Evolutionary conservation across 805 yeast species (phyloP).

Genomic region (Myxozyma melibiosi): DNA sequence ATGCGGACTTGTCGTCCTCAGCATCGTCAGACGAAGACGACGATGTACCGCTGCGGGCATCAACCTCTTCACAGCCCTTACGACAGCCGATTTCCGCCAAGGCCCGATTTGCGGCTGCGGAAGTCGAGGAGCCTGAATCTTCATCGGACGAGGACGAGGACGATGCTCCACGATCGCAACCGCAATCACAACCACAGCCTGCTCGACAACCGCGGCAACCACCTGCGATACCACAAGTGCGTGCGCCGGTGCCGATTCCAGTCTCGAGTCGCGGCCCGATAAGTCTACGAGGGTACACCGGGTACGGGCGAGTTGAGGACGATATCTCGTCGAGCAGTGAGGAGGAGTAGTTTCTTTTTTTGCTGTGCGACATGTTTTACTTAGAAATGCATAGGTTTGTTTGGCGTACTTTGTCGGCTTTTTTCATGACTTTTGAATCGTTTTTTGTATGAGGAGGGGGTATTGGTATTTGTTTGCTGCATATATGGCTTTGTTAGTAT

Average conservation of each 20-base stretch:
- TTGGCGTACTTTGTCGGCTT: neutral
- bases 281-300: slow-evolving; percentile 34
- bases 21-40: slow-evolving; percentile 26
- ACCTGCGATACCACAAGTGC: neutral
- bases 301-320: slow-evolving; percentile 30
- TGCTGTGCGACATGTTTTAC: neutral
- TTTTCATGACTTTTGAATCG: neutral
- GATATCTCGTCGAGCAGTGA: slow-evolving; percentile 35
- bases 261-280: slow-evolving; percentile 25
- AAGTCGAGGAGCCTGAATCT: slow-evolving; percentile 17
- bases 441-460: neutral
- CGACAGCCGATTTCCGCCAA: slow-evolving; percentile 4
- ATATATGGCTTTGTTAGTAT: no score
- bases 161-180: neutral
- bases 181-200: neutral
- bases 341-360: slow-evolving; percentile 25
- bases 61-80: neutral
- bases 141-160: slow-evolving; percentile 30
- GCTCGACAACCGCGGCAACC: neutral
- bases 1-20: slow-evolving; percentile 2
- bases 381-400: neutral
- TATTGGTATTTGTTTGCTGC: no score
- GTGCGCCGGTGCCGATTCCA: slow-evolving; percentile 7
- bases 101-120: slow-evolving; percentile 4
- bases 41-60: neutral